phyloP scores from a whole-genome alignment of 306 rosid genomes.

The Medicago lupulina region DNA sequence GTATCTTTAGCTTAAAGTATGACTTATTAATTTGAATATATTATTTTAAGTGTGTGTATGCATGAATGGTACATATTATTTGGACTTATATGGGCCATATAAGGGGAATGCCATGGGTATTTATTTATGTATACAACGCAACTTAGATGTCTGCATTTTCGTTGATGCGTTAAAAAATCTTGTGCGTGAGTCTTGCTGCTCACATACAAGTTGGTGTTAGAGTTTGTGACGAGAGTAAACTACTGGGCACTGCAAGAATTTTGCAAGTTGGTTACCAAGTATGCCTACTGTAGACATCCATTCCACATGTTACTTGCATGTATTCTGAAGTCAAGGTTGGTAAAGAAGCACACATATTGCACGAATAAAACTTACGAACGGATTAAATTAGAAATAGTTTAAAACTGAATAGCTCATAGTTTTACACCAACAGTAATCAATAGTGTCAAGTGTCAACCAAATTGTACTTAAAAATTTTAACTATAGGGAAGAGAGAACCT shows the following conservation, averaged over 20 bases:
- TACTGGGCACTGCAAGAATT: not conserved
- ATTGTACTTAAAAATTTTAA: not conserved
- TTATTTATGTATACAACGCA: not conserved
- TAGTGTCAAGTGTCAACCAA: not conserved
- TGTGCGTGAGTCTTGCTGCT: slow-evolving; percentile 13
- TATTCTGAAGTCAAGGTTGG: not conserved
- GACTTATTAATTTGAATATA: not conserved
- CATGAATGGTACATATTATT: not conserved
- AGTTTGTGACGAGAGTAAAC: not conserved
- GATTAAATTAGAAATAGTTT: not conserved
- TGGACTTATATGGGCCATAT: not conserved
- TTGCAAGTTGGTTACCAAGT: not conserved
- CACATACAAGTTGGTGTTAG: not conserved
- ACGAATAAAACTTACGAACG: not conserved
- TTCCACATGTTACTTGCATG: not conserved
- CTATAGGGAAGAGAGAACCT: not conserved
- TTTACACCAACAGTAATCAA: not conserved
- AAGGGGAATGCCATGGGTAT: not conserved
- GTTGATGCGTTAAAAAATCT: slow-evolving; percentile 18
- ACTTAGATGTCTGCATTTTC: slow-evolving; percentile 1
- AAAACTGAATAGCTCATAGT: not conserved
- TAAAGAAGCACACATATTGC: not conserved
- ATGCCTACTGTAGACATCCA: not conserved
- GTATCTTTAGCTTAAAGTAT: not conserved
- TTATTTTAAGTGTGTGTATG: not conserved